These are phyloP conservation scores for Aspergillus sergii DNA, from an alignment of 2,329 filamentous ascomycete species.

Conservation along the genomic window DNA sequence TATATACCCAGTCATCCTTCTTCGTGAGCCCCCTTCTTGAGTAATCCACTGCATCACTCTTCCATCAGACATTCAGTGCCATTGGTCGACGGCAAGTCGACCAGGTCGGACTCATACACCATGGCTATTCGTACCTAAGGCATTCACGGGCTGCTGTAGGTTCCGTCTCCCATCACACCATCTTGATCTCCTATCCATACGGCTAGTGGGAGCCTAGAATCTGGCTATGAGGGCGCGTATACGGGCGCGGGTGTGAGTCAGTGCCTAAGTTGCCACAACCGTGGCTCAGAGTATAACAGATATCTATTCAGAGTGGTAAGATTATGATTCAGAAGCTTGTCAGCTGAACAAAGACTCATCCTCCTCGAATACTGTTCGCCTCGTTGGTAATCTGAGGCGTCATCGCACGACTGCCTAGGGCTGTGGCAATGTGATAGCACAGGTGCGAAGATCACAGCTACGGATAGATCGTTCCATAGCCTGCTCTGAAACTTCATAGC, in stretches of 20 bases:
- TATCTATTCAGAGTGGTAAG: background rate
- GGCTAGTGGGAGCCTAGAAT: background rate
- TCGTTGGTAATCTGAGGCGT: background rate
- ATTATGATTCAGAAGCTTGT: background rate
- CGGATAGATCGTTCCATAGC: background rate
- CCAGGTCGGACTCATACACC: background rate
- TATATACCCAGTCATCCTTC: background rate
- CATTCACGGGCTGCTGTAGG: background rate
- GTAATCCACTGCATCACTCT: background rate
- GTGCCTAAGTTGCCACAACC: slow-evolving; percentile 1
- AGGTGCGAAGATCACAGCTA: background rate
- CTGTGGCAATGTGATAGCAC: background rate
- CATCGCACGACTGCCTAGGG: background rate
- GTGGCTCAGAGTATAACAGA: background rate
- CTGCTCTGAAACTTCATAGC: background rate
- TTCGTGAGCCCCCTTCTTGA: background rate
- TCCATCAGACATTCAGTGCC: background rate
- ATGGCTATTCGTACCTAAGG: background rate
- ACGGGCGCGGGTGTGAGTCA: background rate
- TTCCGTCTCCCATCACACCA: background rate
- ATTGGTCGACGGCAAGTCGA: background rate
- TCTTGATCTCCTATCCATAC: background rate
- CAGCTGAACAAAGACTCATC: background rate
- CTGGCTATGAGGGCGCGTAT: background rate
- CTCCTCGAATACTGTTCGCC: background rate